Evolutionary conservation across 2,329 filamentous ascomycete species (phyloP).

Genomic region (Fusarium lateritium): DNA sequence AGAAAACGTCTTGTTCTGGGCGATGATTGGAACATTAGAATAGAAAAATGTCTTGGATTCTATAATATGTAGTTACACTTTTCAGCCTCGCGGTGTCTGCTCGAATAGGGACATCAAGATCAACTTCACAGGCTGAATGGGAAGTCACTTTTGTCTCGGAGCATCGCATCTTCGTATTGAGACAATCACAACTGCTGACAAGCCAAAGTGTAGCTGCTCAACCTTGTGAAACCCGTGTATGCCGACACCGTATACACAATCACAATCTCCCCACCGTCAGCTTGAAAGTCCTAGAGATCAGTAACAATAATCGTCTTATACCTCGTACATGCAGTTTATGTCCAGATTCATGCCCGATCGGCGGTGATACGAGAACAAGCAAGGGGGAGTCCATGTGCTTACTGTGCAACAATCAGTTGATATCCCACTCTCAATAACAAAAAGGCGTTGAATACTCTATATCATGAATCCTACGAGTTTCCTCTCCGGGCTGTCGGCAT

Average conservation of each 20-base stretch:
- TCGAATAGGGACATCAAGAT: background rate
- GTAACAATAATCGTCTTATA: background rate
- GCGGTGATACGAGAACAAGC: slow-evolving; percentile 21
- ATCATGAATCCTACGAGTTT: background rate
- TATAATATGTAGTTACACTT: background rate
- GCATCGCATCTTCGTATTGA: background rate
- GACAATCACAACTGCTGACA: background rate
- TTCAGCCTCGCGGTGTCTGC: background rate
- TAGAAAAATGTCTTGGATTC: slow-evolving; percentile 3
- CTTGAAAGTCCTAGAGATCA: slow-evolving; percentile 14
- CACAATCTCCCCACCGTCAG: slow-evolving; percentile 15
- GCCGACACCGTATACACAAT: background rate
- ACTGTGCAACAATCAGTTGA: slow-evolving; percentile 3
- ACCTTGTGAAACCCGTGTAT: slow-evolving; percentile 13
- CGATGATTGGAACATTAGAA: slow-evolving; percentile 11
- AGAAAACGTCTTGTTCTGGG: background rate
- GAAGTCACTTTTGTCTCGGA: background rate
- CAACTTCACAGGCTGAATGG: background rate
- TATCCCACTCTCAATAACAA: background rate
- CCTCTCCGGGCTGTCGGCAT: slow-evolving; percentile 1
- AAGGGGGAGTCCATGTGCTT: slow-evolving; percentile 22
- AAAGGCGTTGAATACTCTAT: background rate
- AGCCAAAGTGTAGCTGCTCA: background rate
- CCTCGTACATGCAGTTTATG: slow-evolving; percentile 6
- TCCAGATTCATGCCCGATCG: background rate